Evolutionary conservation across 176 grass and related monocot species (phyloP).

Genomic region (Oryza australiensis): DNA sequence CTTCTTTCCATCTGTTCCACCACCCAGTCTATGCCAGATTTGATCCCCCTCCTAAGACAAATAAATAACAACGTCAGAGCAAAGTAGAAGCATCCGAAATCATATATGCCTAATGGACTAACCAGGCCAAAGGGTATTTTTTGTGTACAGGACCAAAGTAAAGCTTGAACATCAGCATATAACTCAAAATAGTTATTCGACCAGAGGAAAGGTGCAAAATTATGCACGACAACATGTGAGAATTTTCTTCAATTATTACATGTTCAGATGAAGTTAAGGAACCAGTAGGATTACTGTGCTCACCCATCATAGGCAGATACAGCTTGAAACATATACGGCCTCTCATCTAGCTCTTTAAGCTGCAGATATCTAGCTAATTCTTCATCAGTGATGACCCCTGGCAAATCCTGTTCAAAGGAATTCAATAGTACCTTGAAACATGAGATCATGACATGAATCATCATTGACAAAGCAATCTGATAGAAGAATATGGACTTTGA

Average conservation of each 20-base stretch:
- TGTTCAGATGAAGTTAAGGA: neutral
- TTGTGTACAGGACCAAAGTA: neutral
- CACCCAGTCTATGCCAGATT: conserved; percentile 77
- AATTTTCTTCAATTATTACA: neutral
- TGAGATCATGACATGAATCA: conserved; percentile 33
- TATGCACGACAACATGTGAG: neutral
- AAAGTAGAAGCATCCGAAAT: neutral
- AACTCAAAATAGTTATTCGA: neutral
- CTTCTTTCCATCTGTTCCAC: conserved; percentile 83
- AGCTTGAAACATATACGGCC: conserved; percentile 70
- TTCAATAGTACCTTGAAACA: conserved; percentile 21
- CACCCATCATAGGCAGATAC: conserved; percentile 88
- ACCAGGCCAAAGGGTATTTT: neutral
- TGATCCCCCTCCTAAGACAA: conserved; percentile 62
- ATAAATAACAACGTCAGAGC: neutral
- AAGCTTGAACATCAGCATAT: neutral
- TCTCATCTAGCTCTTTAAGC: conserved; percentile 77
- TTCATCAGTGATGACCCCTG: conserved; percentile 57
- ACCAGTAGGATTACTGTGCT: conserved; percentile 28
- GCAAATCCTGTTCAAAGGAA: conserved; percentile 59
- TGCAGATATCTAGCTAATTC: conserved; percentile 74
- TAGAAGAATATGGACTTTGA: neutral
- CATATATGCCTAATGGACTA: neutral
- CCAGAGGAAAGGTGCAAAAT: neutral
- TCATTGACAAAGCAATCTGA: conserved; percentile 14